Percentiles rank a stretch among this genome's conserved stretches.
These are phyloP conservation scores for Acacia crassicarpa DNA, from an alignment of 306 rosid species.

Conservation along the genomic window DNA sequence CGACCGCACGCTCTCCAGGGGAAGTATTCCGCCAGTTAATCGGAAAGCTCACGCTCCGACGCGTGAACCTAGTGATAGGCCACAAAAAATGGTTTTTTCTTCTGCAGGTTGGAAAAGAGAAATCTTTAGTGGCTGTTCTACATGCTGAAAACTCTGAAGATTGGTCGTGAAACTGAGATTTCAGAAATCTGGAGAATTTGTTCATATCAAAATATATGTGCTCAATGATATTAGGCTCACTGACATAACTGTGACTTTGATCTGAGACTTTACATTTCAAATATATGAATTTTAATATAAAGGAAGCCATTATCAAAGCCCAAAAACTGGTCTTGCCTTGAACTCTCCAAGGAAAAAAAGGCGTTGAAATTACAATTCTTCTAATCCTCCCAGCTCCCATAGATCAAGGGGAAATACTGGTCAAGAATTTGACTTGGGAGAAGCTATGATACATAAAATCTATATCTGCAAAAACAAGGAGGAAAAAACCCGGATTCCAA, in stretches of 20 bases:
- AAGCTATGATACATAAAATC: not conserved
- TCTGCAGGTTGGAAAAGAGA: not conserved
- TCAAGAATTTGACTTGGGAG: not conserved
- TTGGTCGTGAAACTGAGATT: not conserved
- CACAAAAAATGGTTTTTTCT: not conserved
- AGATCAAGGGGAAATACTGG: not conserved
- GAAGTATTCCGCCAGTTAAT: too few relatives aligned
- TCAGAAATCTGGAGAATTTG: not conserved
- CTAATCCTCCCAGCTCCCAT: not conserved
- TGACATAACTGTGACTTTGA: too few relatives aligned
- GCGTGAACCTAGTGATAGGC: too few relatives aligned
- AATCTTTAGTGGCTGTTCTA: not conserved
- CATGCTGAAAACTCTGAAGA: not conserved
- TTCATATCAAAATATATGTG: not conserved
- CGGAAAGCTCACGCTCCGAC: too few relatives aligned
- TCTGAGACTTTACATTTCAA: not conserved
- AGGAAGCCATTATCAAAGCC: not conserved
- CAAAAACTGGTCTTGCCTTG: not conserved
- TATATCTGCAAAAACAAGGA: constrained; percentile 12
- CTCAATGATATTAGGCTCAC: not conserved
- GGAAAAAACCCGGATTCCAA: not conserved
- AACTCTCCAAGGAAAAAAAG: not conserved
- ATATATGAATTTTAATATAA: not conserved
- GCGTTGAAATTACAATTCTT: not conserved
- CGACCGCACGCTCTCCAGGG: too few relatives aligned